These are phyloP conservation scores for Calvatia gigantea DNA, from an alignment of 768 basidiomycete genomes.

Conservation along the genomic window DNA sequence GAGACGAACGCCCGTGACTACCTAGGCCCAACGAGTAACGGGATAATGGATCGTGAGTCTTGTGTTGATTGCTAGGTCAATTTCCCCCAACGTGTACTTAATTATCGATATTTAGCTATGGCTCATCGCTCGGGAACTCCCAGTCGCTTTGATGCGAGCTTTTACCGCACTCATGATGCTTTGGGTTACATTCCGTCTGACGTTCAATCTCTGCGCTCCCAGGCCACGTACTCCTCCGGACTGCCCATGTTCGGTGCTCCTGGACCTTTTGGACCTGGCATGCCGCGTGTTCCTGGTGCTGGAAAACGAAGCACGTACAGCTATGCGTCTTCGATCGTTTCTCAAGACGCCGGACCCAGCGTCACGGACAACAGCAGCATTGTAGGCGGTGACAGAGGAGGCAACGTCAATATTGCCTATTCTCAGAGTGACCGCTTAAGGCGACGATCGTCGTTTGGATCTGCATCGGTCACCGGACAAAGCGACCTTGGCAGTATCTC, in stretches of 20 bases:
- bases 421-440: constrained; percentile 89
- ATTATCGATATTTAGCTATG: constrained; percentile 25
- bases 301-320: constrained; percentile 76
- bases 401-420: constrained; percentile 65
- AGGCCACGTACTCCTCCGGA: constrained; percentile 93
- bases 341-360: constrained; percentile 79
- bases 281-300: constrained; percentile 59
- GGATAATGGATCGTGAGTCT: constrained; percentile 50
- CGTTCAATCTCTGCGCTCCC: constrained; percentile 92
- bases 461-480: constrained; percentile 65
- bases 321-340: constrained; percentile 91
- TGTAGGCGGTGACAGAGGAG: constrained; percentile 46
- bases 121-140: constrained; percentile 82
- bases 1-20: constrained; percentile 90
- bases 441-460: constrained; percentile 68
- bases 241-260: constrained; percentile 77
- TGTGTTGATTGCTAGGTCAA: not conserved
- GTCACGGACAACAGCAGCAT: constrained; percentile 61
- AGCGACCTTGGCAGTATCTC: constrained; percentile 80
- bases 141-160: constrained; percentile 92
- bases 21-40: constrained; percentile 37
- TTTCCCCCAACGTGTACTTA: not conserved
- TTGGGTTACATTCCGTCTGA: constrained; percentile 94
- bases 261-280: constrained; percentile 66
- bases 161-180: constrained; percentile 94